Percentiles rank a stretch among this genome's conserved stretches.
phyloP scores from a whole-genome alignment of 768 basidiomycete genomes.

The Obba rivulosa region DNA sequence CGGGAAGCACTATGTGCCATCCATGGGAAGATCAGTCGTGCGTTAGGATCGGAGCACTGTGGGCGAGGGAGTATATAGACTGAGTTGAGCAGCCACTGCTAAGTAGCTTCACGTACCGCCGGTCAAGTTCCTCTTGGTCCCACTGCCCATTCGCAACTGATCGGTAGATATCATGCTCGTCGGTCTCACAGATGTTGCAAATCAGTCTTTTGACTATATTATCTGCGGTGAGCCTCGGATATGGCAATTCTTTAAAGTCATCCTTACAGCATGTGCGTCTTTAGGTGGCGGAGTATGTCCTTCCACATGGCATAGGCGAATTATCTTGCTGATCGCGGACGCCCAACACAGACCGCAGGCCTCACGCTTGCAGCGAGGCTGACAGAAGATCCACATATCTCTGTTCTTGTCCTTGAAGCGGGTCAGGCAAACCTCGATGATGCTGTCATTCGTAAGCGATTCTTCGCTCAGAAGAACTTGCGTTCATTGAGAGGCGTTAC shows the following conservation, averaged over 20 bases:
- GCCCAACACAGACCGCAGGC: slow-evolving; percentile 24
- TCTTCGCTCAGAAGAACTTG: not conserved
- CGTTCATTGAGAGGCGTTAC: not conserved
- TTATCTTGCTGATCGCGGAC: not conserved
- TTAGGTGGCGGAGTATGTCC: slow-evolving; percentile 16
- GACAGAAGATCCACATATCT: slow-evolving; percentile 28
- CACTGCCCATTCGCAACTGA: too few species aligned
- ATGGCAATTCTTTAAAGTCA: not conserved
- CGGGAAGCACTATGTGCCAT: too few species aligned
- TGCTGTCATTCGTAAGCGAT: slow-evolving; percentile 7
- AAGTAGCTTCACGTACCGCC: too few species aligned
- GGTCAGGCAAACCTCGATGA: slow-evolving; percentile 17
- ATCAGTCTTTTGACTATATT: slow-evolving; percentile 17
- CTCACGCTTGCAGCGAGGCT: slow-evolving; percentile 37
- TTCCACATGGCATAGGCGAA: not conserved
- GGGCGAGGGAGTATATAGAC: too few species aligned
- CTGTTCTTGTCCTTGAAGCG: slow-evolving; percentile 34
- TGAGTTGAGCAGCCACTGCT: too few species aligned
- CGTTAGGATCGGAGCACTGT: too few species aligned
- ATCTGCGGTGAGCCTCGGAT: slow-evolving; percentile 8
- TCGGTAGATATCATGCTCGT: slow-evolving; percentile 4
- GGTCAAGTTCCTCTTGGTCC: too few species aligned
- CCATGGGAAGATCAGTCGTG: too few species aligned
- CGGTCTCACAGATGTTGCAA: slow-evolving; percentile 10
- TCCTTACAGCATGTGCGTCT: not conserved